Evolutionary conservation across 176 grass and related monocot species (phyloP).

Genomic region (Phoenix roebelenii): DNA sequence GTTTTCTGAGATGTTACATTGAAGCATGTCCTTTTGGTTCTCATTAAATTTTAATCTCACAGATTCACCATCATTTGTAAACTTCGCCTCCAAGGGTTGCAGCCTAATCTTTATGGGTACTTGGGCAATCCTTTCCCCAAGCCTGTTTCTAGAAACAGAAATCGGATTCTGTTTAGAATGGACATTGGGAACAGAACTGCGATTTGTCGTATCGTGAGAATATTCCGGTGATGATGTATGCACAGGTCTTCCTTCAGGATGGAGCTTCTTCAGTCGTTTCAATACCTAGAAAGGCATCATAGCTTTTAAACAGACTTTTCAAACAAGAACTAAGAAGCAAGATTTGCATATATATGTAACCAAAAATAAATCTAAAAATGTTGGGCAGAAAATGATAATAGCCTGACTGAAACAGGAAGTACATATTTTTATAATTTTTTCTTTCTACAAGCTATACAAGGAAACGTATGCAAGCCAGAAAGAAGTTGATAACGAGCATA

Average conservation of each 20-base stretch:
- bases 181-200: not conserved
- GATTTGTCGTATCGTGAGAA: not conserved
- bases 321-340: no score
- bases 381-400: no score
- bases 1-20: not conserved
- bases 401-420: no score
- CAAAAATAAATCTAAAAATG: no score
- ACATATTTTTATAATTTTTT: no score
- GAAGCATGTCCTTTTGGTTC: not conserved
- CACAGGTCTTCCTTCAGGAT: slow-evolving; percentile 25
- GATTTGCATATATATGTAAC: no score
- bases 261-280: slow-evolving; percentile 75
- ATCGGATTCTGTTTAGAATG: not conserved
- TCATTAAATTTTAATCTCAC: not conserved
- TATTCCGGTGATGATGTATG: not conserved
- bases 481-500: no score
- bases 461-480: no score
- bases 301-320: slow-evolving; percentile 1
- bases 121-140: not conserved
- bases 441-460: no score
- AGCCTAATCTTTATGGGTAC: not conserved
- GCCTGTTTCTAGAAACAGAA: not conserved
- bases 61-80: no score
- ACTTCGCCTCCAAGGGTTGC: not conserved
- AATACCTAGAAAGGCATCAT: slow-evolving; percentile 40